Percentiles rank a stretch among this genome's conserved stretches.
These are phyloP conservation scores for Trichoderma simmonsii DNA, from an alignment of 2,329 filamentous ascomycete species.

Conservation along the genomic window DNA sequence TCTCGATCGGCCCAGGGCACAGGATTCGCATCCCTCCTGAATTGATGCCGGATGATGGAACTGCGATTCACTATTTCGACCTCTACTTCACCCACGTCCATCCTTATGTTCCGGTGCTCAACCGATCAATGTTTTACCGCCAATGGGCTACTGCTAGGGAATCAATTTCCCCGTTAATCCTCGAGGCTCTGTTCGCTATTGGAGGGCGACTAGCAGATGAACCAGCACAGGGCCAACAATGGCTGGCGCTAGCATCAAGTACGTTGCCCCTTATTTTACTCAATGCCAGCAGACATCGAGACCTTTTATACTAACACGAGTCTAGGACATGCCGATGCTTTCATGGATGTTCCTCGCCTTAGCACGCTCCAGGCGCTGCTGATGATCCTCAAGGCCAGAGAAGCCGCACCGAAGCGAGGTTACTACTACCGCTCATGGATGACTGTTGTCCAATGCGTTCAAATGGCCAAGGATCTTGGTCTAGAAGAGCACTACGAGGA, in stretches of 20 bases:
- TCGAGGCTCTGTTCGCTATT: constrained; percentile 90
- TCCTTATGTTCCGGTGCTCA: constrained; percentile 86
- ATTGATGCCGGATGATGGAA: constrained; percentile 86
- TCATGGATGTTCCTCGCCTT: constrained; percentile 85
- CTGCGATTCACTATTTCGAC: constrained; percentile 78
- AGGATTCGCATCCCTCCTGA: constrained; percentile 87
- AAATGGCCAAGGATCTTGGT: constrained; percentile 89
- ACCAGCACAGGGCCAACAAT: constrained; percentile 80
- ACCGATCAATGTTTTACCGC: constrained; percentile 76
- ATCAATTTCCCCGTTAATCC: constrained; percentile 82
- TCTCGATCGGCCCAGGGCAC: constrained; percentile 64
- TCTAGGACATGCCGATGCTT: constrained; percentile 82
- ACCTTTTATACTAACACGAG: not conserved
- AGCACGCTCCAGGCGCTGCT: constrained; percentile 90
- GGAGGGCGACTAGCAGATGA: constrained; percentile 80
- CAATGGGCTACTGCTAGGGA: constrained; percentile 83
- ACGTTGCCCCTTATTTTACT: constrained; percentile 28
- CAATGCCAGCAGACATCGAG: no score
- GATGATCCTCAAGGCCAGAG: constrained; percentile 84
- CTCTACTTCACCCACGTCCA: constrained; percentile 90
- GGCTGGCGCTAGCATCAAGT: constrained; percentile 88
- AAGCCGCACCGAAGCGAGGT: constrained; percentile 86
- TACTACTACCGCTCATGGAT: constrained; percentile 99
- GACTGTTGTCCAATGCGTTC: constrained; percentile 84
- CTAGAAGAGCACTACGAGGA: constrained; percentile 81